These are phyloP conservation scores for Peterozyma xylosa DNA, from an alignment of 805 yeast species.

Conservation along the genomic window DNA sequence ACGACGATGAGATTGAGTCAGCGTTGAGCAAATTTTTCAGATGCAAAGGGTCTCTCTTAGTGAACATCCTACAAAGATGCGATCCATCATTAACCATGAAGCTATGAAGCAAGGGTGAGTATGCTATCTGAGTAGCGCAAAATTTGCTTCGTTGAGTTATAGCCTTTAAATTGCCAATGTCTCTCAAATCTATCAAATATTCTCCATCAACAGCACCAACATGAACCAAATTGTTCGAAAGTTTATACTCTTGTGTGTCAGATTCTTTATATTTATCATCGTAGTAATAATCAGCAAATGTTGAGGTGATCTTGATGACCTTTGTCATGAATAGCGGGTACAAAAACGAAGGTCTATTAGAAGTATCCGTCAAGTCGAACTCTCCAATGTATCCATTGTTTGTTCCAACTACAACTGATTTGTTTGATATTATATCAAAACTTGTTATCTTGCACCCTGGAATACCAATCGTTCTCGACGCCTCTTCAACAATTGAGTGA, in stretches of 20 bases:
- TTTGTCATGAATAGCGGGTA: conserved; percentile 17
- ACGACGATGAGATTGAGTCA: conserved; percentile 29
- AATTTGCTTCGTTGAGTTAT: neutral
- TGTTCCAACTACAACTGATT: conserved; percentile 47
- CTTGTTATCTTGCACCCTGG: conserved; percentile 30
- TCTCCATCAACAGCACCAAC: conserved; percentile 31
- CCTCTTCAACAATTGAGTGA: conserved; percentile 12
- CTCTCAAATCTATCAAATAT: conserved; percentile 24
- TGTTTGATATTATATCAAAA: conserved; percentile 37
- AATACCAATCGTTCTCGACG: conserved; percentile 19
- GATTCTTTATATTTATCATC: conserved; percentile 18
- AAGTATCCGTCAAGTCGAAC: conserved; percentile 25
- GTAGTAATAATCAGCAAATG: conserved; percentile 26
- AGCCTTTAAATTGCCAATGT: neutral
- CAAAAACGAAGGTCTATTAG: neutral
- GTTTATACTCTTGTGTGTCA: conserved; percentile 8
- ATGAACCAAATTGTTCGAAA: conserved; percentile 23
- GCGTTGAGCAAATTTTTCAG: conserved; percentile 17
- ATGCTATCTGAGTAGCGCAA: neutral
- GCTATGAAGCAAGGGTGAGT: conserved; percentile 3
- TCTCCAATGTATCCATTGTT: conserved; percentile 55
- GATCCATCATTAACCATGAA: conserved; percentile 7
- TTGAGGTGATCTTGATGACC: conserved; percentile 10
- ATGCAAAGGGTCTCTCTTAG: conserved; percentile 2
- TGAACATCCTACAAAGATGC: conserved; percentile 2